Evolutionary conservation across 192 early-diverging fungal genomes (phyloP).

Genomic region (Dimargaris cristalligena): DNA sequence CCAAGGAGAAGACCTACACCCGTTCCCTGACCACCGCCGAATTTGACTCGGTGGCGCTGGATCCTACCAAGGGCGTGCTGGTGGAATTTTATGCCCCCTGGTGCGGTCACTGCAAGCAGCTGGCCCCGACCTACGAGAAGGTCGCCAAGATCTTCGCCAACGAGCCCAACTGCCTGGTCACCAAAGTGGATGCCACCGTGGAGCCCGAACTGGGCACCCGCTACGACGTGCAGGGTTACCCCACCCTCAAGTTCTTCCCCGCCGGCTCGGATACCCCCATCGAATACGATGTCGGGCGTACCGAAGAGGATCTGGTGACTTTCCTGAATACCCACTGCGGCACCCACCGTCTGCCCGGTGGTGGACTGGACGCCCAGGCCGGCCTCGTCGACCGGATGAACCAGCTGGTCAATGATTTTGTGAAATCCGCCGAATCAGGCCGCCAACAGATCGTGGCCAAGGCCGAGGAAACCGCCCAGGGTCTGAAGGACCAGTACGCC

Average conservation of each 20-base stretch:
- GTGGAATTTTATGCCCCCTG: constrained; percentile 91
- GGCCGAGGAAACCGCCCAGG: constrained; percentile 26
- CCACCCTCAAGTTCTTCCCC: constrained; percentile 76
- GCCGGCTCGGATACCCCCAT: constrained; percentile 42
- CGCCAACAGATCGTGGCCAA: constrained; percentile 29
- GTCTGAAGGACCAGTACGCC: constrained; percentile 35
- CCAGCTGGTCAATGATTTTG: constrained; percentile 33
- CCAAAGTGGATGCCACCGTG: constrained; percentile 74
- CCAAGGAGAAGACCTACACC: constrained; percentile 51
- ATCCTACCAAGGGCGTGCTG: constrained; percentile 54
- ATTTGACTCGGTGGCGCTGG: constrained; percentile 63
- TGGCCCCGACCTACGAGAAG: constrained; percentile 83
- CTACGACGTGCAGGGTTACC: constrained; percentile 63
- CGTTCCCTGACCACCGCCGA: constrained; percentile 44
- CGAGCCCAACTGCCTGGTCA: constrained; percentile 68
- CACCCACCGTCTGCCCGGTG: constrained; percentile 55
- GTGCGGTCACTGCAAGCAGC: constrained; percentile 74
- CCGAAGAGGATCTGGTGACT: constrained; percentile 49
- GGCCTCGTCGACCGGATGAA: constrained; percentile 20
- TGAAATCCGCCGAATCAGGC: constrained; percentile 28
- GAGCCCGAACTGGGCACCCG: constrained; percentile 40
- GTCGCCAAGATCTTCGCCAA: constrained; percentile 61
- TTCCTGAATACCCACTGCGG: constrained; percentile 78
- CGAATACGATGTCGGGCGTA: constrained; percentile 56
- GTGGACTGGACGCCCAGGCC: constrained; percentile 40